Evolutionary conservation across 768 basidiomycete species (phyloP), one percentile per base, ranked within the genome.

Genomic region (Galerina marginata): DNA sequence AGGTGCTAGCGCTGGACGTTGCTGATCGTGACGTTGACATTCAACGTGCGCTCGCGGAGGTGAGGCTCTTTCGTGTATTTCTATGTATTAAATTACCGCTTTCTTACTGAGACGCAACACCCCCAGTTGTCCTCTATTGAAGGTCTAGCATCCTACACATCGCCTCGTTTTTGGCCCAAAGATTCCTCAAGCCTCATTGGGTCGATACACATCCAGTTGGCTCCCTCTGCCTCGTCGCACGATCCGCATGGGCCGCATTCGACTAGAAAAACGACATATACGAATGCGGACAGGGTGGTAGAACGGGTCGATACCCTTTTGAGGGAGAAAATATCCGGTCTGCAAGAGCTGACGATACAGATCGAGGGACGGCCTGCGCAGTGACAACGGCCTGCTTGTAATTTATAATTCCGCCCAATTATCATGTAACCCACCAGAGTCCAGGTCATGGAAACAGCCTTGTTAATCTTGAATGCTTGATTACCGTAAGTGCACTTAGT

Each of bases 131-230:
- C 82, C 1, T 79, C 81, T 2, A 77, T 98, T 52, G 89, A 93
- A 63, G 96, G 94, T 2, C 78, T 99, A 3, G 86, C 83, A 2
- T 92, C 92, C 2, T 96, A 91, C 74, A 86, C 86, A 2, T 80
- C 83, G 0, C 87, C 96, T 0, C 85, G 93, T 25, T 97, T 99
- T 75, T 99, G 97, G 97, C 95, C 95, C 0, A 95, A 96, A 74
- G 96, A 98, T 73, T 85, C 93, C 4, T 82, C 85, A 2, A 88
- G 86, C 46, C 72, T 97, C 40, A 87, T 98, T 66, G 97, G 96
- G 23, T 94, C 93, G 6, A 93, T 99, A 56, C 94, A 93, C 71
- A 86, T 99, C 50, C 93, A 93, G 65, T 82, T 99, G n/a, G 80
- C 85, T 9, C 84, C 83, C 9, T 86, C 90, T 0, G 74, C 81